Evolutionary conservation across 2,329 filamentous ascomycete genomes (phyloP).

Genomic region (Cucurbitaria berberidis): DNA sequence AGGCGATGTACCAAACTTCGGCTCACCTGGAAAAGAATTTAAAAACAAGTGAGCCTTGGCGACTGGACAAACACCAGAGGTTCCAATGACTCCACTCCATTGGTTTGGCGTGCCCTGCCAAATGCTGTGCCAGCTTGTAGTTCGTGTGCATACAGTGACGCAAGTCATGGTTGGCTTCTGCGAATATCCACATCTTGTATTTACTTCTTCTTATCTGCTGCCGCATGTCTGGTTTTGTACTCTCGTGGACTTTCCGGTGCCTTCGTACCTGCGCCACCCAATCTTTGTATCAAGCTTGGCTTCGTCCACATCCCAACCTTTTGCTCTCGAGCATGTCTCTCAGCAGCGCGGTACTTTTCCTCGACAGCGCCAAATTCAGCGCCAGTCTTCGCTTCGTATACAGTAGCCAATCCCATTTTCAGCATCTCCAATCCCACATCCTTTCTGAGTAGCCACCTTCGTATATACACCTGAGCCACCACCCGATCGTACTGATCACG

Average conservation of each 20-base stretch:
- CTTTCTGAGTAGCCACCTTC: slow-evolving; percentile 68
- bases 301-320: slow-evolving; percentile 70
- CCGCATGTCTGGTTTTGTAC: slow-evolving; percentile 72
- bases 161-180: background rate
- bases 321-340: slow-evolving; percentile 57
- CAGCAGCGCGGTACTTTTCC: slow-evolving; percentile 69
- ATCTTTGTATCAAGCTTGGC: slow-evolving; percentile 47
- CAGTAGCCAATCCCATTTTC: slow-evolving; percentile 80
- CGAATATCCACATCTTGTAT: background rate
- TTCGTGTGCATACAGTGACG: background rate
- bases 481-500: slow-evolving; percentile 92
- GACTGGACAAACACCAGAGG: background rate
- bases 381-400: slow-evolving; percentile 91
- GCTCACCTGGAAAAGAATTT: too few relatives aligned
- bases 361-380: slow-evolving; percentile 79
- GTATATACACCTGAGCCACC: slow-evolving; percentile 82
- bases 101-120: background rate
- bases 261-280: slow-evolving; percentile 58
- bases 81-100: too few relatives aligned
- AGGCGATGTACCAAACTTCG: too few relatives aligned
- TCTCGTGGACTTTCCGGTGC: slow-evolving; percentile 80
- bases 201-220: slow-evolving; percentile 50
- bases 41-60: too few relatives aligned
- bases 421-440: slow-evolving; percentile 94
- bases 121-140: background rate